Conservation (phyloP, 2,329 filamentous ascomycete genomes). For the Chrysoporthe cubensis region DNA sequence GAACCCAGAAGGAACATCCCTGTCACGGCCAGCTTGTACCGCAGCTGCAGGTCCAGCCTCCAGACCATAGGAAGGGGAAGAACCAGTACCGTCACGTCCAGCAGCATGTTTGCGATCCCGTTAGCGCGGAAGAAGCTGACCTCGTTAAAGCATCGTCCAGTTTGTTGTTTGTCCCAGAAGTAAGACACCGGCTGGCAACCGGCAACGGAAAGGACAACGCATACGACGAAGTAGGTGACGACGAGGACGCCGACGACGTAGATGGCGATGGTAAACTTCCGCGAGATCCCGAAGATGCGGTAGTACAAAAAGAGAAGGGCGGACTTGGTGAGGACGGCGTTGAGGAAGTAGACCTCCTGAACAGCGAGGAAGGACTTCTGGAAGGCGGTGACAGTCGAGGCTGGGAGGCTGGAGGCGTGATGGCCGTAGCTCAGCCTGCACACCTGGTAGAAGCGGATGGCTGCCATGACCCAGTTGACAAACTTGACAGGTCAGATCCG, state of each 20-base stretch:
- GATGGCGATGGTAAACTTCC: slow-evolving; percentile 5
- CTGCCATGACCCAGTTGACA: slow-evolving; percentile 17
- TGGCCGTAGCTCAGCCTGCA: slow-evolving; percentile 2
- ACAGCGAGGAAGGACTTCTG: slow-evolving; percentile 19
- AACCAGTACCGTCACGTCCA: slow-evolving; percentile 7
- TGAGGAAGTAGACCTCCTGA: slow-evolving; percentile 14
- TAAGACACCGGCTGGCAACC: slow-evolving; percentile 18
- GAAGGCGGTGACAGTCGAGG: not conserved
- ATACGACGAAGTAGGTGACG: slow-evolving; percentile 11
- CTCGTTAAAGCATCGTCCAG: slow-evolving; percentile 8
- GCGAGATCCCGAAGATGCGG: slow-evolving; percentile 16
- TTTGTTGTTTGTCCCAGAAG: slow-evolving; percentile 13
- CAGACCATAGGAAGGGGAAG: slow-evolving; percentile 18
- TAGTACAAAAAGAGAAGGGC: slow-evolving; percentile 7
- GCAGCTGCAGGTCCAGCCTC: slow-evolving; percentile 6
- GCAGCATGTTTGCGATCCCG: slow-evolving; percentile 18
- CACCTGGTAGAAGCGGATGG: slow-evolving; percentile 14
- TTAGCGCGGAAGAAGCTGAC: slow-evolving; percentile 16
- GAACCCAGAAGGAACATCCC: slow-evolving; percentile 17
- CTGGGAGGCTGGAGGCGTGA: slow-evolving; percentile 7
- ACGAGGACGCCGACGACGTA: slow-evolving; percentile 4
- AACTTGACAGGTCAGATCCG: not conserved
- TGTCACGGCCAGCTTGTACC: slow-evolving; percentile 8
- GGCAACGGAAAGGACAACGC: not conserved
- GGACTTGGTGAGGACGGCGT: slow-evolving; percentile 13